Evolutionary conservation across 768 basidiomycete species (phyloP).

Genomic region (Terana coerulea): DNA sequence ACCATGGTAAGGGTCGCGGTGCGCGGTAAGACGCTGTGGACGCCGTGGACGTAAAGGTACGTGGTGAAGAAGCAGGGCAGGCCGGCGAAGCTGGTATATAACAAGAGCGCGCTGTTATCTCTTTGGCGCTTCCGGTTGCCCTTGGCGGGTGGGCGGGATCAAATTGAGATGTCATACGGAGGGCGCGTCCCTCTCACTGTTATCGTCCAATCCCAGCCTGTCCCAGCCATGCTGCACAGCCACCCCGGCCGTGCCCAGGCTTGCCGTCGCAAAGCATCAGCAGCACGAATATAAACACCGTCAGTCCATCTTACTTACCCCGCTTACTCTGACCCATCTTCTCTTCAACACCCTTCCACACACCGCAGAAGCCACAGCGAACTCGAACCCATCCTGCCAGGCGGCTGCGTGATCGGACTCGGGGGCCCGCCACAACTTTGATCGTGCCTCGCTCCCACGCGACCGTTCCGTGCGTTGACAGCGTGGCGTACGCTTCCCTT

Average conservation of each 20-base stretch:
- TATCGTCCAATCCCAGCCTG: conserved; percentile 9
- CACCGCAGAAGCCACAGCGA: too few relatives aligned
- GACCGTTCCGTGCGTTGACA: too few relatives aligned
- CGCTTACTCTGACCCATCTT: too few relatives aligned
- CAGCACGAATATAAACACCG: too few relatives aligned
- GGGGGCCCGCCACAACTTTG: too few relatives aligned
- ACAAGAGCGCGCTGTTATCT: conserved; percentile 5
- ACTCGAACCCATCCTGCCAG: too few relatives aligned
- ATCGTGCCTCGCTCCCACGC: too few relatives aligned
- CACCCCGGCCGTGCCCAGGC: background rate
- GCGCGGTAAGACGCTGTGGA: background rate
- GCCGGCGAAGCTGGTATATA: background rate
- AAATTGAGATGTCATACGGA: conserved; percentile 8
- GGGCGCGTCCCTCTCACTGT: background rate
- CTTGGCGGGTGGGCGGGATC: conserved; percentile 5
- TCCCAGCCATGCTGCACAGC: background rate
- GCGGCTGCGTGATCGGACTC: too few relatives aligned
- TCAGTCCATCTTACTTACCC: too few relatives aligned
- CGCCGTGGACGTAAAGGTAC: conserved; percentile 11
- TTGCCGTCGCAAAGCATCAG: too few relatives aligned
- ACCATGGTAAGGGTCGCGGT: conserved; percentile 20
- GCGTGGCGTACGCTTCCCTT: too few relatives aligned
- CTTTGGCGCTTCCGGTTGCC: background rate
- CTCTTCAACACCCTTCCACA: too few relatives aligned
- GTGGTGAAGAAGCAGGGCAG: conserved; percentile 9